Conservation (phyloP, 2,329 filamentous ascomycete genomes). For the Nemania sp. region DNA sequence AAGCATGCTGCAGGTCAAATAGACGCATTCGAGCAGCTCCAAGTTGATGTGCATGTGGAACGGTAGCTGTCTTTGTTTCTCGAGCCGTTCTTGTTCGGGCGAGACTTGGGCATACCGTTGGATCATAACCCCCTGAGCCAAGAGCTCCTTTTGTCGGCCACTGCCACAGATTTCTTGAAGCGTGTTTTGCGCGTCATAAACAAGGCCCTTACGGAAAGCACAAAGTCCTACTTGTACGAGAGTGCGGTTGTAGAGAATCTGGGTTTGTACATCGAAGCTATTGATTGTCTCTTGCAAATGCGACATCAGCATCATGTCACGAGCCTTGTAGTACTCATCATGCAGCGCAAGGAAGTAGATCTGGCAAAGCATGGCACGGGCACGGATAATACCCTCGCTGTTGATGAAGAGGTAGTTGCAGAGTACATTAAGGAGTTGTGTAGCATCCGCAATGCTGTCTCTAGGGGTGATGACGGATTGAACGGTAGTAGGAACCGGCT, state of each 20-base stretch:
- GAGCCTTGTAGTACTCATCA: constrained; percentile 96
- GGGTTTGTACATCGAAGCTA: constrained; percentile 95
- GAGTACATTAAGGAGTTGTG: constrained; percentile 82
- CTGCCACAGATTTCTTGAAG: constrained; percentile 98
- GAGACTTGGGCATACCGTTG: constrained; percentile 97
- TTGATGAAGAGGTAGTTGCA: constrained; percentile 95
- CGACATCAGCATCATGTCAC: constrained; percentile 99
- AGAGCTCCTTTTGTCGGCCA: constrained; percentile 95
- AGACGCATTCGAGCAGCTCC: constrained; percentile 96
- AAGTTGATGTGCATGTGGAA: constrained; percentile 99
- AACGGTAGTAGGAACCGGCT: constrained; percentile 74
- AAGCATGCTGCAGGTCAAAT: constrained; percentile 99
- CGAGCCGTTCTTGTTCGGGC: constrained; percentile 95
- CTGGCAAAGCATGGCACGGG: constrained; percentile 96
- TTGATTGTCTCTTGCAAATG: constrained; percentile 97
- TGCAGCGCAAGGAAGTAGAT: constrained; percentile 98
- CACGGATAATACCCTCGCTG: constrained; percentile 95
- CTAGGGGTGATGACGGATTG: constrained; percentile 87
- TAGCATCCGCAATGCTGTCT: constrained; percentile 73
- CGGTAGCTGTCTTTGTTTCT: constrained; percentile 95
- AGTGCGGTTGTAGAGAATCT: constrained; percentile 98
- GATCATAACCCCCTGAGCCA: constrained; percentile 98
- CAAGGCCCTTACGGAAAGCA: constrained; percentile 94
- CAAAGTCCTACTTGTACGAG: constrained; percentile 98
- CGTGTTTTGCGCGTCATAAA: constrained; percentile 97